Evolutionary conservation across 306 rosid genomes (phyloP).

Genomic region (Mucuna pruriens): DNA sequence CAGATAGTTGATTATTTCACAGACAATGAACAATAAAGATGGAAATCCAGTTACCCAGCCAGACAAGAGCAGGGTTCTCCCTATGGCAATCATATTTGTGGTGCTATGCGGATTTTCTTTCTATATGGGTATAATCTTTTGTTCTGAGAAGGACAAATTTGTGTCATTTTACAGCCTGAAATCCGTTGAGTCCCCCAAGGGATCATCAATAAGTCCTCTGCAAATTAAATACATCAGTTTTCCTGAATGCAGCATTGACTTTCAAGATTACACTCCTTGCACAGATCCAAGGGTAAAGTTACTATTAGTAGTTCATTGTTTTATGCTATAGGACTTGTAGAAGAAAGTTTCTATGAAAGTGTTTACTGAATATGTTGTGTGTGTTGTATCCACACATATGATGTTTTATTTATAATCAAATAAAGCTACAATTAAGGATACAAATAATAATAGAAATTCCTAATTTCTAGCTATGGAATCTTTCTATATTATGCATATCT

Average conservation of each 20-base stretch:
- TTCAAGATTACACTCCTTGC: slow-evolving; percentile 97
- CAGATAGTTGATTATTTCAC: slow-evolving; percentile 55
- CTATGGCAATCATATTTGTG: slow-evolving; percentile 58
- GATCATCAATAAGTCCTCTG: slow-evolving; percentile 50
- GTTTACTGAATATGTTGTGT: too few species aligned
- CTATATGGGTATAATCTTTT: slow-evolving; percentile 87
- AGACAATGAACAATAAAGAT: slow-evolving; percentile 75
- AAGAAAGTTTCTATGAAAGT: slow-evolving; percentile 22
- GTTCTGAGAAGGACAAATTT: slow-evolving; percentile 62
- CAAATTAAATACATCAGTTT: slow-evolving; percentile 60
- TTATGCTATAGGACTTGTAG: slow-evolving; percentile 7
- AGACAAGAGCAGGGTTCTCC: slow-evolving; percentile 65
- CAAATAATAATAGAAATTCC: too few species aligned
- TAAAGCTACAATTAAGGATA: too few species aligned
- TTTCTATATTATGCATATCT: too few species aligned
- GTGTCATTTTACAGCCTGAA: slow-evolving; percentile 35
- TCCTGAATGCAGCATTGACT: slow-evolving; percentile 70
- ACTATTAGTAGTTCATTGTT: slow-evolving; percentile 12
- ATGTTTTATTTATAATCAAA: too few species aligned
- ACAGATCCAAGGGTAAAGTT: slow-evolving; percentile 88
- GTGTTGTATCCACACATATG: too few species aligned
- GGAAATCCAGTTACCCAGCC: slow-evolving; percentile 57
- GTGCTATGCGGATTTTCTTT: slow-evolving; percentile 86
- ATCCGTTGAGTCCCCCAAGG: slow-evolving; percentile 51
- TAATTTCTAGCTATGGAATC: too few species aligned